Evolutionary conservation across 2,329 filamentous ascomycete species (phyloP).

Genomic region (Clonostachys chloroleuca): DNA sequence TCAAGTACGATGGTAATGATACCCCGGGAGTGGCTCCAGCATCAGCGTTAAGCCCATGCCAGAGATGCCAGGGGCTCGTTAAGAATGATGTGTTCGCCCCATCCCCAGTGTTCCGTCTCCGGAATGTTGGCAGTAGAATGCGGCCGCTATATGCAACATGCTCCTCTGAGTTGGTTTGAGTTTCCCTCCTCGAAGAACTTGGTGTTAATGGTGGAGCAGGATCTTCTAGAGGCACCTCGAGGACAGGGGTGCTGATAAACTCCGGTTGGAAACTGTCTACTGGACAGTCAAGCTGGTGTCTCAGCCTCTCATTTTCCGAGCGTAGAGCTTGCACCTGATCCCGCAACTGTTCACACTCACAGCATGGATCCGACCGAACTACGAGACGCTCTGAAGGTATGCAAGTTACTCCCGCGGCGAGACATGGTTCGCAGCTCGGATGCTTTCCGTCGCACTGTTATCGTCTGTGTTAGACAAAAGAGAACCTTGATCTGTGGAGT

Average conservation of each 20-base stretch:
- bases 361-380: neutral
- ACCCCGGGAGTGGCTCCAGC: too few species aligned
- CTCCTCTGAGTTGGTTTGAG: neutral
- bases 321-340: neutral
- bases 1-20: too few species aligned
- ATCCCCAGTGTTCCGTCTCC: neutral
- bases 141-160: neutral
- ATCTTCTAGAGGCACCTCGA: neutral
- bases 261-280: neutral
- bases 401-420: neutral
- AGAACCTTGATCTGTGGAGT: too few species aligned
- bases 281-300: neutral
- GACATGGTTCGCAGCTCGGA: neutral
- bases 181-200: neutral
- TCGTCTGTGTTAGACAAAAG: neutral
- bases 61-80: conserved; percentile 8
- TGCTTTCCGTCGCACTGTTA: neutral
- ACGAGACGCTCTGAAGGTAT: neutral
- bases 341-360: neutral
- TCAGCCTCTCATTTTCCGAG: neutral
- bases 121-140: neutral
- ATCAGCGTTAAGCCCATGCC: conserved; percentile 3
- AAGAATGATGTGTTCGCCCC: neutral
- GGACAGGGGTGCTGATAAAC: neutral
- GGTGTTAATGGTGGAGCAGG: neutral